Evolutionary conservation across 2,329 filamentous ascomycete species (phyloP).

Genomic region (Acarospora socialis): DNA sequence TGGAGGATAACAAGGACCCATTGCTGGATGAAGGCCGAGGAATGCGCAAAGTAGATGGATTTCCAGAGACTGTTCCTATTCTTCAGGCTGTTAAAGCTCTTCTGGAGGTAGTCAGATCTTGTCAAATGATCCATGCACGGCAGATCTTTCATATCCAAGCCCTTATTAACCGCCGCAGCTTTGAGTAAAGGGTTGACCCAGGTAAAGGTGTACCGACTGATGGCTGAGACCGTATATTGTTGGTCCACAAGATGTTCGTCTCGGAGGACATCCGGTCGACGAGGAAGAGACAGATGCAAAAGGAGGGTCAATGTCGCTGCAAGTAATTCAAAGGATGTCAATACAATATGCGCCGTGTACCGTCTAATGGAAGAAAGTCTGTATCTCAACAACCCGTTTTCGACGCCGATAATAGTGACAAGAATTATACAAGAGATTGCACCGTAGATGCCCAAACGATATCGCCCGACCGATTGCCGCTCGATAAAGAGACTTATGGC

Average conservation of each 20-base stretch:
- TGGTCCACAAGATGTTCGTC: conserved; percentile 47
- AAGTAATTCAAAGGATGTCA: background rate
- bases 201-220: conserved; percentile 48
- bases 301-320: conserved; percentile 24
- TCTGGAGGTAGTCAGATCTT: conserved; percentile 38
- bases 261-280: conserved; percentile 52
- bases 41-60: conserved; percentile 45
- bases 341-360: conserved; percentile 1
- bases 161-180: conserved; percentile 41
- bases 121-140: conserved; percentile 44
- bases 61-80: conserved; percentile 40
- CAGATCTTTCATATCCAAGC: conserved; percentile 48
- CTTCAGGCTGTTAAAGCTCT: conserved; percentile 26
- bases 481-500: conserved; percentile 4
- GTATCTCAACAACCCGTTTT: conserved; percentile 1
- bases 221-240: conserved; percentile 45
- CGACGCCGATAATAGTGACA: conserved; percentile 1
- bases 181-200: conserved; percentile 47
- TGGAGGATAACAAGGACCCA: conserved; percentile 41
- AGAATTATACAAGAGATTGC: conserved; percentile 2
- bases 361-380: background rate
- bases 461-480: conserved; percentile 3
- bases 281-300: conserved; percentile 38
- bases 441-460: conserved; percentile 5
- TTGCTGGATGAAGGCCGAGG: conserved; percentile 41